phyloP scores from a whole-genome alignment of 306 rosid species.

The Prinsepia uniflora region DNA sequence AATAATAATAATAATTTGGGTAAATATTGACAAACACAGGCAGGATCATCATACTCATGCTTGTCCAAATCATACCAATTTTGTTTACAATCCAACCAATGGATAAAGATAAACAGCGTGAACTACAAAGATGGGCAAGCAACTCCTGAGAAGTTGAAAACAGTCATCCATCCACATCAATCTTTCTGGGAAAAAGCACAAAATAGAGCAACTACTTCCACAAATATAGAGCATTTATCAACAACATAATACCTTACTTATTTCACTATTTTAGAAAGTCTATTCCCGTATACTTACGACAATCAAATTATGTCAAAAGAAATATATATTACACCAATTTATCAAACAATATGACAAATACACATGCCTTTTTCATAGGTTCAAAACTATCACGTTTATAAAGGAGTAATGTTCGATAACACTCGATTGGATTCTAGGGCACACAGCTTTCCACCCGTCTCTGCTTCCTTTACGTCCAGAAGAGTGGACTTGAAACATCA shows the following conservation, averaged over 20 bases:
- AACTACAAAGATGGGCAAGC: too few species aligned
- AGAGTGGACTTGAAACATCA: not conserved
- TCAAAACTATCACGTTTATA: not conserved
- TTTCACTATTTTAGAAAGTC: not conserved
- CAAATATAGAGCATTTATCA: not conserved
- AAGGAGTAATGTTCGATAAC: not conserved
- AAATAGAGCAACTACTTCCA: not conserved
- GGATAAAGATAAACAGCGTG: too few species aligned
- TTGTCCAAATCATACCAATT: too few species aligned
- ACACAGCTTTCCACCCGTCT: not conserved
- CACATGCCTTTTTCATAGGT: not conserved
- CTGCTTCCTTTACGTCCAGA: not conserved
- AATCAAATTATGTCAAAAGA: not conserved
- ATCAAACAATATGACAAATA: not conserved
- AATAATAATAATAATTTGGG: too few species aligned
- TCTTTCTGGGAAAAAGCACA: not conserved
- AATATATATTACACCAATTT: not conserved
- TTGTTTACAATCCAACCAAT: too few species aligned
- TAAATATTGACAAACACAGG: too few species aligned
- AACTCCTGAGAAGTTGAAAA: too few species aligned
- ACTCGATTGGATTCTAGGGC: conserved; percentile 5
- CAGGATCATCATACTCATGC: too few species aligned
- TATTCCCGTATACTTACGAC: not conserved
- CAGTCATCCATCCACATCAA: not conserved
- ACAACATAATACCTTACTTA: not conserved